A percentile compares a stretch with the other conserved stretches of the same genome.
phyloP scores from a whole-genome alignment of 202 grass and related monocot species.

The Miscanthus sacchariflorus region DNA sequence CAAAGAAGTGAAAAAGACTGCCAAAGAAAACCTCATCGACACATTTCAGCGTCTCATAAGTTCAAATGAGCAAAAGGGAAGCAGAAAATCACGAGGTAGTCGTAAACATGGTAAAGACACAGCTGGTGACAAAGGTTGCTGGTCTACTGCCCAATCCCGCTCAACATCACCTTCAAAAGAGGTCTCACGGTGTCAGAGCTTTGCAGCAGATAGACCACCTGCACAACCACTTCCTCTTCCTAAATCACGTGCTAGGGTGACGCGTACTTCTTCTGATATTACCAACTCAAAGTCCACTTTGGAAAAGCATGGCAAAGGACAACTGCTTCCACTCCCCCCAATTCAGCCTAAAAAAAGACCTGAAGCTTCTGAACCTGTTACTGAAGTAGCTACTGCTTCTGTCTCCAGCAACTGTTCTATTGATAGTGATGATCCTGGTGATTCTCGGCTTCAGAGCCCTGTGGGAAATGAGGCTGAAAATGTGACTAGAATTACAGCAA shows the following conservation, averaged over 20 bases:
- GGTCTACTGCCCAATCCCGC: constrained; percentile 85
- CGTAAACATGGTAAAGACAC: constrained; percentile 56
- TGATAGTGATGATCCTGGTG: constrained; percentile 82
- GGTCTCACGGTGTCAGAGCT: constrained; percentile 97
- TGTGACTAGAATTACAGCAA: constrained; percentile 55
- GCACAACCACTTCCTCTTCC: constrained; percentile 93
- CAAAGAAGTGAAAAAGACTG: constrained; percentile 91
- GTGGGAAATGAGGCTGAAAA: constrained; percentile 70
- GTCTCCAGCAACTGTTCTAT: constrained; percentile 92
- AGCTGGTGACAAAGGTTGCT: constrained; percentile 73
- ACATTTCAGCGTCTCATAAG: constrained; percentile 93
- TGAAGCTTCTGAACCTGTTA: constrained; percentile 64
- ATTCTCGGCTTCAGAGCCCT: constrained; percentile 77
- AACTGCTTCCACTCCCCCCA: constrained; percentile 72
- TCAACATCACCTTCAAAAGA: constrained; percentile 89
- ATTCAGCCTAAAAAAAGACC: constrained; percentile 59
- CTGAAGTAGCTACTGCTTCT: constrained; percentile 76
- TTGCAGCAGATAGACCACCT: constrained; percentile 73
- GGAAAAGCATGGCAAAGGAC: constrained; percentile 71
- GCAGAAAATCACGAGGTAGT: constrained; percentile 69
- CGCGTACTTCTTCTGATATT: constrained; percentile 68
- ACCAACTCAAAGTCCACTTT: constrained; percentile 61
- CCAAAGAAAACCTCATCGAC: constrained; percentile 89
- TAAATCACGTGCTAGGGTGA: constrained; percentile 54
- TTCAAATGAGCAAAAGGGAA: constrained; percentile 76